These are phyloP conservation scores for Aspergillus texensis DNA, from an alignment of 2,329 filamentous ascomycete species.

Conservation along the genomic window DNA sequence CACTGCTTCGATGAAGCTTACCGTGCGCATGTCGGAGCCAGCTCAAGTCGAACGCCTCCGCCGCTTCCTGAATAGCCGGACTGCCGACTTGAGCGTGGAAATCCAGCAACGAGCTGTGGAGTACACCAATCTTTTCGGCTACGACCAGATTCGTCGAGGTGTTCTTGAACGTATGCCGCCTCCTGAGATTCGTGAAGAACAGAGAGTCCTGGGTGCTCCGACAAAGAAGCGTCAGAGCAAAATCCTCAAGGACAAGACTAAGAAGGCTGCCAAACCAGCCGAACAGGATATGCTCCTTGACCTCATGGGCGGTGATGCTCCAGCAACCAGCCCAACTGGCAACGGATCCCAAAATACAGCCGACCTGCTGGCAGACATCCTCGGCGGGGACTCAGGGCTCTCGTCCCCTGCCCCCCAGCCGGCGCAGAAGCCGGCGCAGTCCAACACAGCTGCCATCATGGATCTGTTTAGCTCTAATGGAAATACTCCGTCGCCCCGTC, in stretches of 20 bases:
- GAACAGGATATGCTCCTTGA: slow-evolving; percentile 92
- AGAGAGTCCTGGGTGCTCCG: slow-evolving; percentile 83
- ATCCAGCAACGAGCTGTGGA: slow-evolving; percentile 95
- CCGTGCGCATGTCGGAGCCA: slow-evolving; percentile 79
- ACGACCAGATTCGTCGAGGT: slow-evolving; percentile 82
- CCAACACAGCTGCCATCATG: slow-evolving; percentile 78
- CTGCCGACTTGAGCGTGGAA: slow-evolving; percentile 89
- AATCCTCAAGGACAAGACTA: slow-evolving; percentile 71
- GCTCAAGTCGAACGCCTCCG: slow-evolving; percentile 86
- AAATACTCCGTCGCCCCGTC: slow-evolving; percentile 52
- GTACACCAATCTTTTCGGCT: slow-evolving; percentile 90
- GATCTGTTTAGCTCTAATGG: slow-evolving; percentile 71
- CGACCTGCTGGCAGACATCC: slow-evolving; percentile 87
- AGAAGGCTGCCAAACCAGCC: slow-evolving; percentile 75
- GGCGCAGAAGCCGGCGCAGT: slow-evolving; percentile 52
- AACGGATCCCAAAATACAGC: slow-evolving; percentile 72
- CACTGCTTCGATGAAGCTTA: slow-evolving; percentile 92
- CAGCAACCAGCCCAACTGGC: slow-evolving; percentile 57
- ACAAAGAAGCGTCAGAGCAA: slow-evolving; percentile 66
- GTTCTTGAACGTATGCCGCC: slow-evolving; percentile 98
- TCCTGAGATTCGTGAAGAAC: slow-evolving; percentile 94
- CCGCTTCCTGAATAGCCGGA: slow-evolving; percentile 73
- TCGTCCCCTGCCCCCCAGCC: slow-evolving; percentile 57
- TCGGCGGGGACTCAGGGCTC: slow-evolving; percentile 70
- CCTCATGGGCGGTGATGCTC: slow-evolving; percentile 83